Evolutionary conservation across 768 basidiomycete genomes (phyloP).

Genomic region (Coprinellus micaceus): DNA sequence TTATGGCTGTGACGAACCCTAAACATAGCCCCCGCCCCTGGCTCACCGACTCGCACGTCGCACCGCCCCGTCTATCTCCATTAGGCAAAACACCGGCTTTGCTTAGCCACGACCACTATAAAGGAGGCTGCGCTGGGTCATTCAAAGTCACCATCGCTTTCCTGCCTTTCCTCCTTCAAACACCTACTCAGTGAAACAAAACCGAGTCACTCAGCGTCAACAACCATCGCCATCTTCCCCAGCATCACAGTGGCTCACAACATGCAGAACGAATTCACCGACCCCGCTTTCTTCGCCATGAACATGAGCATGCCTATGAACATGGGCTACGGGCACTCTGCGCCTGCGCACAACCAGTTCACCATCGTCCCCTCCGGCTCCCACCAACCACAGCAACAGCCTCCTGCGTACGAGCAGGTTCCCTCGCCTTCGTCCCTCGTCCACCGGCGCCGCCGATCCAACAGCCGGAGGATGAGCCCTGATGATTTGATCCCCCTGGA

Average conservation of each 20-base stretch:
- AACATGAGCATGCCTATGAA: constrained; percentile 16
- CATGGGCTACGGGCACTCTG: not conserved
- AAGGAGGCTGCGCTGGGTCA: not conserved
- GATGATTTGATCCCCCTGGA: constrained; percentile 62
- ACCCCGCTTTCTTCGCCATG: constrained; percentile 18
- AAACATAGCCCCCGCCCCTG: not conserved
- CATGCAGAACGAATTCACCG: constrained; percentile 21
- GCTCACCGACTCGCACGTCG: not conserved
- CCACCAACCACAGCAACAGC: not conserved
- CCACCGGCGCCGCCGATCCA: constrained; percentile 16
- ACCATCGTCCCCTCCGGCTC: constrained; percentile 7
- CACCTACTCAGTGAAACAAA: not conserved
- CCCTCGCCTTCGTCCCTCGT: not conserved
- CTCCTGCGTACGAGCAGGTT: not conserved
- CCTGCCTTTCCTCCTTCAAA: not conserved
- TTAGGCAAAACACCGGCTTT: not conserved
- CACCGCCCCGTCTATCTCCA: not conserved
- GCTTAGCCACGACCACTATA: not conserved
- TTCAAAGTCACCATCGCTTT: not conserved
- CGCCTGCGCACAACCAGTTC: constrained; percentile 13
- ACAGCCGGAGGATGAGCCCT: constrained; percentile 59
- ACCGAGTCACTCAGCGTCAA: too few relatives aligned
- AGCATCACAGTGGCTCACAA: not conserved
- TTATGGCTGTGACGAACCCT: not conserved
- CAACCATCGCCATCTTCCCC: too few relatives aligned